Evolutionary conservation across 2,329 filamentous ascomycete species (phyloP), one percentile per base, ranked within the genome.

Genomic region (Colletotrichum cereale): DNA sequence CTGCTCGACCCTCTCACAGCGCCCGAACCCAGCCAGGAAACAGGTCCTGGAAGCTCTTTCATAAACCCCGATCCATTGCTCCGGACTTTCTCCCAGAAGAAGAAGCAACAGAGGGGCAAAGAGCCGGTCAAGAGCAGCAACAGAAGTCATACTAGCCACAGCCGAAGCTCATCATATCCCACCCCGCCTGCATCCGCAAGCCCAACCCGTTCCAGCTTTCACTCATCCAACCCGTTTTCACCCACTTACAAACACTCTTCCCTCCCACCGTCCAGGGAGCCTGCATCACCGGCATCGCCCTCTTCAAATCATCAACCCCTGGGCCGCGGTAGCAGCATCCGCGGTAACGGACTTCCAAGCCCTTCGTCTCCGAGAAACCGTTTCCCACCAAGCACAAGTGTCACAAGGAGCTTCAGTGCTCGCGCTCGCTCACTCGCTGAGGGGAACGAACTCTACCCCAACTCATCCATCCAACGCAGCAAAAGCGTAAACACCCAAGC

Each of bases 1-100:
- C 84, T 94, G 55, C 88, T 94, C 74, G 90, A 92, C 75, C 92
- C 92, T 74, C 83, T 94, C 73, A 90, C 85, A 75, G 91, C 86
- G 29, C 90, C 90, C 12, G 90, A 93, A 73, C 92, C 92, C 18
- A 89, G 85, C 72, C 87, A 91, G 73, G 89, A 92, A 78, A 92
- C 89, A 58, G 90, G 91, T 10, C 87, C 88, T n/a, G 88, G 88
- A 70, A 84, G 85, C 4, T 88, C 89, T 73, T 88, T 90, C 76
- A 80, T 84, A 84, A 80, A 78, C 64, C 73, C 75, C 66, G 76
- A 74, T 24, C 77, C 75, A 58, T 72, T 75, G 29, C 71, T 73
- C n/a, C 67, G 73, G 21, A 73, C 72, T 21, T 74, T 74, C 57
- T 74, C 73, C 75, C 62, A 76, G 69, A 77, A 57, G 74, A 78